Evolutionary conservation across 441 rosid genomes (phyloP).

Genomic region (Brassica balearica): DNA sequence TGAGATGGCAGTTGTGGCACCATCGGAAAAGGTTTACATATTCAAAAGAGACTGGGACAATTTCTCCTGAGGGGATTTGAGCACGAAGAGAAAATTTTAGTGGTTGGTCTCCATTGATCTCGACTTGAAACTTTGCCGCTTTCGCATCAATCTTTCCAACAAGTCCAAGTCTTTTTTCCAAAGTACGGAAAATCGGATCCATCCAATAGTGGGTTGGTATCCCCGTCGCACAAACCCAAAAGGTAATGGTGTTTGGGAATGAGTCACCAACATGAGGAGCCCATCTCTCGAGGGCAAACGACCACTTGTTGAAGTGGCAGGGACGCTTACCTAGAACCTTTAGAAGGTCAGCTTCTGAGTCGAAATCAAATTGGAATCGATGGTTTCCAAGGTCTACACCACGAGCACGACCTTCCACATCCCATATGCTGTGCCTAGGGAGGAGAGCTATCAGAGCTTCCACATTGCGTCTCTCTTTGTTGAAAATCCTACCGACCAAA

Average conservation of each 20-base stretch:
- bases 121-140: neutral
- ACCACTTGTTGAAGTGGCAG: neutral
- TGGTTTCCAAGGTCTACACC: neutral
- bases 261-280: neutral
- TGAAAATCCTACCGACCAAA: neutral
- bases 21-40: no score
- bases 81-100: neutral
- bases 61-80: neutral
- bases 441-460: neutral
- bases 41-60: neutral
- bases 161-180: neutral
- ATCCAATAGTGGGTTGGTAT: neutral
- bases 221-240: neutral
- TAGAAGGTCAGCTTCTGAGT: neutral
- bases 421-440: neutral
- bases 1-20: no score
- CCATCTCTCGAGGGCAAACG: neutral
- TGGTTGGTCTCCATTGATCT: neutral
- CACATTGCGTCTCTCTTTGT: neutral
- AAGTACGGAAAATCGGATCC: neutral
- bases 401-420: neutral
- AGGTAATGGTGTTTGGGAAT: neutral
- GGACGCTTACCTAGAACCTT: neutral
- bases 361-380: neutral
- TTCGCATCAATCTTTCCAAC: neutral